phyloP scores from a whole-genome alignment of 2,329 filamentous ascomycete species.

The Xylariaceae sp. region DNA sequence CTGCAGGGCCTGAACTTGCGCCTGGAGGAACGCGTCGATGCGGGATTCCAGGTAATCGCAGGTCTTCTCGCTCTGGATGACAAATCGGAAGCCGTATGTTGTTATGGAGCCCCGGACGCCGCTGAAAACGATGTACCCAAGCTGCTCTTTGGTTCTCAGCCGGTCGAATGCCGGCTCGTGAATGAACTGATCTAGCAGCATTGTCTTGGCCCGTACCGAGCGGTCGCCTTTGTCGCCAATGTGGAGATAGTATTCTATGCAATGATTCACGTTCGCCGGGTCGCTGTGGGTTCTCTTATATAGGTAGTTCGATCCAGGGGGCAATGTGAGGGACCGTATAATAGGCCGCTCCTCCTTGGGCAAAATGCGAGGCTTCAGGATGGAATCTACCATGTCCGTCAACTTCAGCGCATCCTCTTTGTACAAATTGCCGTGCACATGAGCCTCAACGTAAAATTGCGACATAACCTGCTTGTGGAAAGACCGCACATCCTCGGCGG shows the following conservation, averaged over 20 bases:
- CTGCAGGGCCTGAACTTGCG: constrained; percentile 61
- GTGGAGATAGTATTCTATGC: constrained; percentile 73
- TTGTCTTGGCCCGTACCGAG: constrained; percentile 66
- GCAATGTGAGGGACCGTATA: constrained; percentile 70
- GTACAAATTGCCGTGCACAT: constrained; percentile 89
- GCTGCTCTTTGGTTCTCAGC: constrained; percentile 91
- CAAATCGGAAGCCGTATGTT: constrained; percentile 78
- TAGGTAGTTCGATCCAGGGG: constrained; percentile 75
- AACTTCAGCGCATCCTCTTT: constrained; percentile 87
- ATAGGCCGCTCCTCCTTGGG: constrained; percentile 77
- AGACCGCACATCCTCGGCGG: constrained; percentile 65
- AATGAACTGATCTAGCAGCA: constrained; percentile 83
- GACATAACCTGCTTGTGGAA: constrained; percentile 78
- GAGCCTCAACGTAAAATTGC: constrained; percentile 81
- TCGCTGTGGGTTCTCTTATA: constrained; percentile 80
- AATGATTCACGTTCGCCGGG: constrained; percentile 83
- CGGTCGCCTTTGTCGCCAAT: constrained; percentile 67
- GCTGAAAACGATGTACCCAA: constrained; percentile 94
- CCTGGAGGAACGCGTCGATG: constrained; percentile 77
- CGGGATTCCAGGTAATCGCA: constrained; percentile 79
- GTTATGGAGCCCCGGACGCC: constrained; percentile 68
- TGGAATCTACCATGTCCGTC: constrained; percentile 76
- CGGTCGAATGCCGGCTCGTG: constrained; percentile 94
- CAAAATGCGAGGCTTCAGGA: constrained; percentile 67
- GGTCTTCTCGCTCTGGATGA: constrained; percentile 88